Percentiles rank a stretch among this genome's conserved stretches.
phyloP scores from a whole-genome alignment of 805 yeast species.

The Blastobotrys peoriensis region DNA sequence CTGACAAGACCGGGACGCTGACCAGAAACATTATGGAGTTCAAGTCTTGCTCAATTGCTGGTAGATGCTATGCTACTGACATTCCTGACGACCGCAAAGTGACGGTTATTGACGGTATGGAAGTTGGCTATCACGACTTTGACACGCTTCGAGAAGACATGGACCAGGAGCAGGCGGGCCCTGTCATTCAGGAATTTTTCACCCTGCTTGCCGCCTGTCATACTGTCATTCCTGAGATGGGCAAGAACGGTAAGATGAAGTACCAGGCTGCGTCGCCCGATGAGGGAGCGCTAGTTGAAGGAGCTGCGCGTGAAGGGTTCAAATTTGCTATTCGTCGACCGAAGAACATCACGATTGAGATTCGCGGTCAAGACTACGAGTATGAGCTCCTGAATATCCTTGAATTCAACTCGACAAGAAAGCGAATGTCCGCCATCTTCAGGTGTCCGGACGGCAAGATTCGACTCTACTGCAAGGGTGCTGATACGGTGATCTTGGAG shows the following conservation, averaged over 20 bases:
- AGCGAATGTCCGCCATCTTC: constrained; percentile 94
- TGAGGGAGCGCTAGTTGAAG: constrained; percentile 97
- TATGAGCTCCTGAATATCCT: constrained; percentile 85
- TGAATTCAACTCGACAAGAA: constrained; percentile 95
- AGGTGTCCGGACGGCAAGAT: constrained; percentile 92
- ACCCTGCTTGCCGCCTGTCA: constrained; percentile 88
- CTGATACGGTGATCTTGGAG: constrained; percentile 92
- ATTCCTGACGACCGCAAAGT: constrained; percentile 89
- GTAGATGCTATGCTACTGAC: constrained; percentile 76
- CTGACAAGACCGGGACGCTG: constrained; percentile 96
- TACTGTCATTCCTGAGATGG: constrained; percentile 91
- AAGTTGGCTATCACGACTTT: constrained; percentile 70
- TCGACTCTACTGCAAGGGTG: constrained; percentile 90
- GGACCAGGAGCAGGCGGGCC: constrained; percentile 31
- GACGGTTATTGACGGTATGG: constrained; percentile 69
- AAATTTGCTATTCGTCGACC: constrained; percentile 83
- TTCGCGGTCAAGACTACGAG: constrained; percentile 45
- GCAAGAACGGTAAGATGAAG: constrained; percentile 46
- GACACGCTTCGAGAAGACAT: constrained; percentile 48
- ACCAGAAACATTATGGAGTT: constrained; percentile 97
- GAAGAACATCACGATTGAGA: constrained; percentile 61
- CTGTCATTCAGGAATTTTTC: constrained; percentile 65
- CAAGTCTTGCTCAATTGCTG: constrained; percentile 88
- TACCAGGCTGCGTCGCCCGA: constrained; percentile 99
- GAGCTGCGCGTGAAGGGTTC: constrained; percentile 87